Base-by-base conservation (phyloP, 768 basidiomycete species). In the Mycena metata region DNA sequence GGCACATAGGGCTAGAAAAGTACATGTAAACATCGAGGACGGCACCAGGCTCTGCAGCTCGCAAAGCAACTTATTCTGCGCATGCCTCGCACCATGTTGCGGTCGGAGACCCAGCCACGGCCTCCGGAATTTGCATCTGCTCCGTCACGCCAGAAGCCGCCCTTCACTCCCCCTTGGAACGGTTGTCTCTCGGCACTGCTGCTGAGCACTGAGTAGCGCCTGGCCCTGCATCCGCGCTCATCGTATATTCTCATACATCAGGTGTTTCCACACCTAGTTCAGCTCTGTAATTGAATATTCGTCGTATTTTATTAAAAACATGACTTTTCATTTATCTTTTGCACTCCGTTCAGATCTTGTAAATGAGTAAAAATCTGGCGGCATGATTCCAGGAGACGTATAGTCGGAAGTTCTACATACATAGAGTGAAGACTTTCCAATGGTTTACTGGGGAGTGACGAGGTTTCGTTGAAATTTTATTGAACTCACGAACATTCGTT, bases 251-350 rank as follows among this genome's bases (percentile, higher is more conserved):
- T n/a, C n/a, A n/a, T n/a, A n/a, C n/a, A n/a, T n/a, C n/a, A n/a
- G 5, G 49, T 50, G 26, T 50, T 50, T 50, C 26, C 49, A 15
- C 5, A 13, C 49, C 49, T 50, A 6, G 21, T 13, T 15, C 49
- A 50, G 49, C 21, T 12, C 49, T 50, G 49, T 10, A 23, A 24
- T 24, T 50, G 49, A 50, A 50, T 50, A 50, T 30, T 12, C 49
- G 10, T 50, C 26, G 49, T 50, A 50, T 19, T 50, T 30, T n/a
- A n/a, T n/a, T n/a, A n/a, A n/a, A n/a, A n/a, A 50, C 21, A 19
- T 50, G 19, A 50, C 26, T 50, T 50, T 50, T 50, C 49, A 50
- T 19, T 50, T 50, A 24, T 24, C 49, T 50, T 50, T 50, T 50
- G 21, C 49, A 50, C 49, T 23, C 21, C 9, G 26, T 50, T 50